Evolutionary conservation across 805 yeast genomes (phyloP).

Genomic region (Hanseniaspora singularis): DNA sequence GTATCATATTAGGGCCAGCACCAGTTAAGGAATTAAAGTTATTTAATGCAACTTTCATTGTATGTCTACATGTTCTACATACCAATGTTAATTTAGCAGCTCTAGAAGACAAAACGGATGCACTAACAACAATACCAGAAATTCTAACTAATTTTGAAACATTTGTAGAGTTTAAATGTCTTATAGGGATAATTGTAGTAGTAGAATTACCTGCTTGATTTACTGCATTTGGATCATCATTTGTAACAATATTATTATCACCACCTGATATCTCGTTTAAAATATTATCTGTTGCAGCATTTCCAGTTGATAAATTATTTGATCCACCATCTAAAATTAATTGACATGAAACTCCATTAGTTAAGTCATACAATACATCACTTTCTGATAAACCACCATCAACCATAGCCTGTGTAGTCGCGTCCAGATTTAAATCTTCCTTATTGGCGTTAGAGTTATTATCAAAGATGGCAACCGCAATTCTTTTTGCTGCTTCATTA

Average conservation of each 20-base stretch:
- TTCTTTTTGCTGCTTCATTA: slow-evolving; percentile 71
- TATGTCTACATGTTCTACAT: slow-evolving; percentile 80
- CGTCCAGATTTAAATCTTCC: slow-evolving; percentile 37
- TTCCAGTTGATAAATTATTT: slow-evolving; percentile 15
- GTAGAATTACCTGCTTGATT: slow-evolving; percentile 48
- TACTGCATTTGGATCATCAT: slow-evolving; percentile 47
- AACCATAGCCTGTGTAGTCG: slow-evolving; percentile 38
- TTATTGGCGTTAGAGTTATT: slow-evolving; percentile 27
- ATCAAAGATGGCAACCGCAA: slow-evolving; percentile 34
- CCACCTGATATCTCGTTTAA: slow-evolving; percentile 12
- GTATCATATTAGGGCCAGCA: slow-evolving; percentile 22
- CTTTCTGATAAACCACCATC: slow-evolving; percentile 21
- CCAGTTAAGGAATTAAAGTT: slow-evolving; percentile 29
- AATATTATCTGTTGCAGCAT: slow-evolving; percentile 23
- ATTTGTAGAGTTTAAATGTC: slow-evolving; percentile 76
- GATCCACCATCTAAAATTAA: slow-evolving; percentile 17
- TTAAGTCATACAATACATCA: slow-evolving; percentile 32
- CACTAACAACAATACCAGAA: slow-evolving; percentile 85
- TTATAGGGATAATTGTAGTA: slow-evolving; percentile 57
- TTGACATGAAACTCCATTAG: slow-evolving; percentile 14
- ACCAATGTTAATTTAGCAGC: slow-evolving; percentile 74
- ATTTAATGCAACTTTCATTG: slow-evolving; percentile 42
- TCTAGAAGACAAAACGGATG: slow-evolving; percentile 77
- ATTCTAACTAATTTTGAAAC: slow-evolving; percentile 81
- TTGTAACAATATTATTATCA: slow-evolving; percentile 19